phyloP scores from a whole-genome alignment of 805 yeast species.

The Candida hispaniensis region DNA sequence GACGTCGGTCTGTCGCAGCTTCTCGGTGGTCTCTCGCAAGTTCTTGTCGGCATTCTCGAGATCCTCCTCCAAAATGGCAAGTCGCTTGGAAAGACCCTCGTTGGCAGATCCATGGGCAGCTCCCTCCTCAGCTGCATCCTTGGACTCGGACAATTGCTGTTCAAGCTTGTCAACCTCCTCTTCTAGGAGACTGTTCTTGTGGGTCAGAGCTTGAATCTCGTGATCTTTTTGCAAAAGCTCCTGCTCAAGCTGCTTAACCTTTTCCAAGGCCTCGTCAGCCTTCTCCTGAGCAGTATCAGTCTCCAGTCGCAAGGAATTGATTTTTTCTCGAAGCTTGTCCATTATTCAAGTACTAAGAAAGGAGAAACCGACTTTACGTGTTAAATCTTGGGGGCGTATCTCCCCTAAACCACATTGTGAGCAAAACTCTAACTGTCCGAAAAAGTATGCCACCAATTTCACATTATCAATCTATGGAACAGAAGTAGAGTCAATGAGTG shows the following conservation, averaged over 20 bases:
- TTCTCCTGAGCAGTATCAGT: constrained; percentile 97
- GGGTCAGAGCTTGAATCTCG: constrained; percentile 83
- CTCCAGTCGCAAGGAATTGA: constrained; percentile 81
- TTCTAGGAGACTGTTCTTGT: constrained; percentile 85
- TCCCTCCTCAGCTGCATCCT: constrained; percentile 84
- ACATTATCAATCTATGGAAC: too few species aligned
- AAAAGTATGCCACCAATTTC: too few species aligned
- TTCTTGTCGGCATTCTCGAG: constrained; percentile 83
- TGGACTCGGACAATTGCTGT: constrained; percentile 58
- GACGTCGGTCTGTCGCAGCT: constrained; percentile 89
- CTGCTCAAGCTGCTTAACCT: constrained; percentile 85
- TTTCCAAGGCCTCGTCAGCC: constrained; percentile 73
- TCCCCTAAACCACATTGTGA: too few species aligned
- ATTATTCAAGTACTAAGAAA: constrained; percentile 28
- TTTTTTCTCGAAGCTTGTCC: constrained; percentile 52
- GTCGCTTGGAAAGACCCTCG: constrained; percentile 84
- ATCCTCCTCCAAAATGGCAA: constrained; percentile 79
- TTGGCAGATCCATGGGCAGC: constrained; percentile 78
- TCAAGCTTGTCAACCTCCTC: constrained; percentile 67
- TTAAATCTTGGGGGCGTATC: too few species aligned
- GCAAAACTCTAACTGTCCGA: too few species aligned
- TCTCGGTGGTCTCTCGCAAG: constrained; percentile 86
- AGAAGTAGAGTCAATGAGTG: too few species aligned
- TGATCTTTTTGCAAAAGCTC: constrained; percentile 87
- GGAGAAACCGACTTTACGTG: too few species aligned